These are phyloP conservation scores for Wickerhamomyces canadensis DNA, from an alignment of 805 yeast species.

Conservation along the genomic window DNA sequence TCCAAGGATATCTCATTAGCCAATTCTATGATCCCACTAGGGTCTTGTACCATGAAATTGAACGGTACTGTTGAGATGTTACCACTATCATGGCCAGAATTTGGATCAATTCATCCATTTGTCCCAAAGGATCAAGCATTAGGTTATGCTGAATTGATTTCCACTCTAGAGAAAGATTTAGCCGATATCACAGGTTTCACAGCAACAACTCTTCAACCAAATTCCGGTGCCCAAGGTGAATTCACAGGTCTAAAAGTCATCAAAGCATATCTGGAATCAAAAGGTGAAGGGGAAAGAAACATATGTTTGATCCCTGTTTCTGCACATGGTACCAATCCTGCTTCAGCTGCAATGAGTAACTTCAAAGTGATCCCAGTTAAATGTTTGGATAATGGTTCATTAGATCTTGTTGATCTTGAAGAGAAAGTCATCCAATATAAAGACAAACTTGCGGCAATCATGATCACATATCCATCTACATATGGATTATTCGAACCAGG, in stretches of 20 bases:
- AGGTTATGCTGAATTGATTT: slow-evolving; percentile 75
- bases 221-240: slow-evolving; percentile 98
- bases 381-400: slow-evolving; percentile 79
- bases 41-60: slow-evolving; percentile 97
- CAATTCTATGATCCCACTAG: slow-evolving; percentile 94
- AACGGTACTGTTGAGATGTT: slow-evolving; percentile 94
- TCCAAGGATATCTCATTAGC: slow-evolving; percentile 88
- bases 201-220: slow-evolving; percentile 89
- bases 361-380: slow-evolving; percentile 89
- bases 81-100: slow-evolving; percentile 93
- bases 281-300: slow-evolving; percentile 69
- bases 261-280: slow-evolving; percentile 63
- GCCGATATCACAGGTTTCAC: slow-evolving; percentile 91
- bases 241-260: slow-evolving; percentile 90
- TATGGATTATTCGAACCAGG: slow-evolving; percentile 95
- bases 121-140: slow-evolving; percentile 84
- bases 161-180: slow-evolving; percentile 76
- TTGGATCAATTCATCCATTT: slow-evolving; percentile 85
- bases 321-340: slow-evolving; percentile 99
- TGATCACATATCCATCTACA: slow-evolving; percentile 98
- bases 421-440: slow-evolving; percentile 66
- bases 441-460: slow-evolving; percentile 75
- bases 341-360: slow-evolving; percentile 97
- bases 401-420: slow-evolving; percentile 72
- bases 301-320: slow-evolving; percentile 93